Base-by-base conservation (phyloP, 2,329 filamentous ascomycete species). In the Penicillium sp. region DNA sequence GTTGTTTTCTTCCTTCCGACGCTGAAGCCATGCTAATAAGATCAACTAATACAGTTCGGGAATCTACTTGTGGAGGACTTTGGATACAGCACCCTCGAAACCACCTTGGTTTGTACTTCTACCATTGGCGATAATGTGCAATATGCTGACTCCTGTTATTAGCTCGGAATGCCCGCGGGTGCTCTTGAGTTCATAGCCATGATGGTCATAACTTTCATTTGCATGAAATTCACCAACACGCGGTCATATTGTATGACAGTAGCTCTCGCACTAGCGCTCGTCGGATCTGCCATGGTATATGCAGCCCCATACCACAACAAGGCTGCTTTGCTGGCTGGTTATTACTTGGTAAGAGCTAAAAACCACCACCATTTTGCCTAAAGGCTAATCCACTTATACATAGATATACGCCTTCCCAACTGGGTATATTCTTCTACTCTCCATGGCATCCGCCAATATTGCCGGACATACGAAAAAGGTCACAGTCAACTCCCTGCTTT, bases 361-460 rank as follows among this genome's bases (percentile, higher is more conserved):
- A 30, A 30, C 26, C 9, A 33, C 30, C 5, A 33, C 30, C 12
- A 6, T 33, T 11, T 28, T 28, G 4, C 26, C 26, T 28, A 4
- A 28, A 28, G 26, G 26, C 4, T 28, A 28, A 28, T 14, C 18
- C 4, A 40, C 35, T 18, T 9, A 18, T 14, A 40, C 16, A 40
- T 40, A 40, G 35, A 40, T 40, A 3, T 40, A 40, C 35, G 35
- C 35, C 35, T 40, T 40, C 8, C 49, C 56, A 33, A 55, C 58
- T n/a, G 58, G 58, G 7, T 20, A 43, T 26, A 58, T 57, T 16
- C 60, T 62, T 53, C 59, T 33, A 11, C 26, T 14, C 52, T 55
- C 2, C 55, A 57, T 9, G 59, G 59, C 12, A 59, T 61, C 23
- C 55, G 60, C 59, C 57, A 60, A 26, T 54, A 61, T 35, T 58